A percentile compares a stretch with the other conserved stretches of the same genome.
These are phyloP conservation scores for Rhynchosporium agropyri DNA, from an alignment of 2,329 filamentous ascomycete species.

Conservation along the genomic window DNA sequence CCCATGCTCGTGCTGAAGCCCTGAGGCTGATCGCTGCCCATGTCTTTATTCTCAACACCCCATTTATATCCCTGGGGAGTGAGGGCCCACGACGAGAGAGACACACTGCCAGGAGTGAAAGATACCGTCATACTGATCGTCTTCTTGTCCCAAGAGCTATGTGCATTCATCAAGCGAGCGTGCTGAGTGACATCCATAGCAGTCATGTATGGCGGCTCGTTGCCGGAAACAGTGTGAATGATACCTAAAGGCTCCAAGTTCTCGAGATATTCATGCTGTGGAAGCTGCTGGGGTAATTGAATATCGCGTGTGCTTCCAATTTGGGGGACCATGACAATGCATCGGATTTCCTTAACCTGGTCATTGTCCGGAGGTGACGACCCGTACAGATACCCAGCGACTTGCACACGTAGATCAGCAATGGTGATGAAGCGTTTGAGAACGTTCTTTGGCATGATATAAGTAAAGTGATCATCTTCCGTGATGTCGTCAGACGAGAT, in stretches of 20 bases:
- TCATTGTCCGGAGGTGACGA: conserved; percentile 91
- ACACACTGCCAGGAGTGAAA: conserved; percentile 96
- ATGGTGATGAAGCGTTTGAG: conserved; percentile 98
- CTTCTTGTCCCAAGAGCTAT: conserved; percentile 80
- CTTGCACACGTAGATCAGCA: conserved; percentile 92
- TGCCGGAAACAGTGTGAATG: conserved; percentile 94
- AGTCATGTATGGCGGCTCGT: conserved; percentile 95
- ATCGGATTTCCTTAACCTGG: conserved; percentile 94
- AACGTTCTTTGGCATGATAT: conserved; percentile 99
- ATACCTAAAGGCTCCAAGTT: conserved; percentile 88
- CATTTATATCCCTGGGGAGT: conserved; percentile 94
- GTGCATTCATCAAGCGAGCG: conserved; percentile 82
- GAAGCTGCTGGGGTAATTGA: conserved; percentile 85
- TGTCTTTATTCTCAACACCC: conserved; percentile 95
- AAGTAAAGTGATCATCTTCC: conserved; percentile 84
- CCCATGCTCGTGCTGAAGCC: conserved; percentile 93
- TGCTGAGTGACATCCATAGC: conserved; percentile 94
- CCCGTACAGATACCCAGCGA: conserved; percentile 94
- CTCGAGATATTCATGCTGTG: conserved; percentile 87
- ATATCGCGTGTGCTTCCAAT: conserved; percentile 92
- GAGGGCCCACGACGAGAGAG: conserved; percentile 88
- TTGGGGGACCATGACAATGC: conserved; percentile 96
- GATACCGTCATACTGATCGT: conserved; percentile 94
- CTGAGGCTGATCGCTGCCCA: conserved; percentile 86
- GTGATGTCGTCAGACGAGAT: conserved; percentile 95